Evolutionary conservation across 306 rosid species (phyloP).

Genomic region (Inga laurina): DNA sequence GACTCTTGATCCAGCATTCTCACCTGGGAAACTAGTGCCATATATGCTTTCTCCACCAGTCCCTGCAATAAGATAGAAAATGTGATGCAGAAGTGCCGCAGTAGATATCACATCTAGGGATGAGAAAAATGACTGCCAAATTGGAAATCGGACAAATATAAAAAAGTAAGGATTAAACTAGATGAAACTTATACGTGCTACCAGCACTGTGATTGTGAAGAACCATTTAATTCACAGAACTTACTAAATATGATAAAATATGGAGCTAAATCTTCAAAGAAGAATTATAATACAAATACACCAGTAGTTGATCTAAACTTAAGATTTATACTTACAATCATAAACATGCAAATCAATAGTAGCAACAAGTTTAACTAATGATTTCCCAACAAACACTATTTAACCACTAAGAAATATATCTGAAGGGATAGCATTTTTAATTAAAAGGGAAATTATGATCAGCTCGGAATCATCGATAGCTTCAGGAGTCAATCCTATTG

Average conservation of each 20-base stretch:
- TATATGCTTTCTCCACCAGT: constrained; percentile 97
- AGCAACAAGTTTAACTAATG: not conserved
- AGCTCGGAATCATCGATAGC: not conserved
- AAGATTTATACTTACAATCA: not conserved
- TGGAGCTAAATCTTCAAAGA: not conserved
- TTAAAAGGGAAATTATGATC: not conserved
- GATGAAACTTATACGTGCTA: not conserved
- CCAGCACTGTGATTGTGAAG: not conserved
- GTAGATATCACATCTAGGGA: not conserved
- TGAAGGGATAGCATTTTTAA: not conserved
- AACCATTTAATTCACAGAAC: not conserved
- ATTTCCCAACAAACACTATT: not conserved
- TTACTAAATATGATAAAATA: constrained; percentile 5
- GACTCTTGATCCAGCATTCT: constrained; percentile 22
- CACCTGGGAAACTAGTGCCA: constrained; percentile 86
- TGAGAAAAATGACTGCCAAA: not conserved
- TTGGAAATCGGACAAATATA: not conserved
- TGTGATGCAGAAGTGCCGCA: constrained; percentile 1
- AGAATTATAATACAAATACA: not conserved
- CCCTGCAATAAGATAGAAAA: constrained; percentile 54
- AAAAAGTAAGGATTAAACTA: not conserved
- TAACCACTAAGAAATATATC: not conserved
- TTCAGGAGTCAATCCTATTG: not conserved
- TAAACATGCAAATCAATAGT: not conserved
- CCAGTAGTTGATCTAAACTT: not conserved